Conservation (phyloP, 495 filamentous ascomycete genomes). For the Parathielavia appendiculata region DNA sequence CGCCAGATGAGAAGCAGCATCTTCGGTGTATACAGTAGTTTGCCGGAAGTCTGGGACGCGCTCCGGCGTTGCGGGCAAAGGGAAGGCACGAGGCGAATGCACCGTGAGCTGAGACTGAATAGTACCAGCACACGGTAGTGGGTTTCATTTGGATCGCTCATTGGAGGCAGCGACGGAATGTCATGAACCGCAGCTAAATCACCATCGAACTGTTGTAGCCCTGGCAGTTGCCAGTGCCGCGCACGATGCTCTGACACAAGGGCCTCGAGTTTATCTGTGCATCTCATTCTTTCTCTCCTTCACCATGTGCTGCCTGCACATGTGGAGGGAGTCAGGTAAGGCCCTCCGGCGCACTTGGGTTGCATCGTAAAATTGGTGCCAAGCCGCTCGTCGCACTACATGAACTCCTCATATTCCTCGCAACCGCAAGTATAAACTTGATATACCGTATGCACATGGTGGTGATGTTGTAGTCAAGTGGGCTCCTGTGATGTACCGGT, state of each 20-base stretch:
- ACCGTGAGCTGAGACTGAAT: too few relatives aligned
- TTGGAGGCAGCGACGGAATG: too few relatives aligned
- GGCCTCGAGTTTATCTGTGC: not conserved
- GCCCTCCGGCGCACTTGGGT: not conserved
- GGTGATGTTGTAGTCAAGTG: not conserved
- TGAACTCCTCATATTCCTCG: not conserved
- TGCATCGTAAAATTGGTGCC: constrained; percentile 4
- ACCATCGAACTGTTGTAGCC: too few relatives aligned
- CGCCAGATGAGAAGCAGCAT: not conserved
- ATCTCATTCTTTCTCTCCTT: constrained; percentile 4
- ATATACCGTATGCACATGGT: constrained; percentile 3
- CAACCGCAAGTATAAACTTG: constrained; percentile 2
- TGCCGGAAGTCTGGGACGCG: not conserved
- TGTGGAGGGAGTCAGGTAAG: not conserved
- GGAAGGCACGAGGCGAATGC: not conserved
- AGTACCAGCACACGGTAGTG: too few relatives aligned
- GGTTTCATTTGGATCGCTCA: too few relatives aligned
- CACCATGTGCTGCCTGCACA: constrained; percentile 4
- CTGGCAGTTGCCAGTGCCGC: not conserved
- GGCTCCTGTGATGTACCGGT: too few relatives aligned
- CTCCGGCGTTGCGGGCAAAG: not conserved
- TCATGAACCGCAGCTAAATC: too few relatives aligned
- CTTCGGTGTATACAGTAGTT: not conserved
- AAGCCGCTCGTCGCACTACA: constrained; percentile 4
- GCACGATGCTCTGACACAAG: not conserved